Evolutionary conservation across 164 flowering plant species (phyloP).

Genomic region (Vitis rotundifolia): DNA sequence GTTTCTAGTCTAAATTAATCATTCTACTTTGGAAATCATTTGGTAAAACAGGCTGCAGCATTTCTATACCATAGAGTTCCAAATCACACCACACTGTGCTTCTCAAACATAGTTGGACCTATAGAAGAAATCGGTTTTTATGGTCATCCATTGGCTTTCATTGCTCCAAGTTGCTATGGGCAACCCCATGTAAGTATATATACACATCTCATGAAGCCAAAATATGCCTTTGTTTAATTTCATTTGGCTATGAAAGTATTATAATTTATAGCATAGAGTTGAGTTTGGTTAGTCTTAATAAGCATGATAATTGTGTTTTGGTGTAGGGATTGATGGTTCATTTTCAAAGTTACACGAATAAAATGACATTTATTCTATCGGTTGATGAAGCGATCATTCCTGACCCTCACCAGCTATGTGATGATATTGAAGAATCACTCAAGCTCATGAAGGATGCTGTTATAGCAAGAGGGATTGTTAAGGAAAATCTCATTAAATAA

Average conservation of each 20-base stretch:
- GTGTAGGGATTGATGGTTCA: conserved; percentile 32
- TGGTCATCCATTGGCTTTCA: conserved; percentile 9
- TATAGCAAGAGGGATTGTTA: background rate
- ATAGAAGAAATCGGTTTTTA: conserved; percentile 12
- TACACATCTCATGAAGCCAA: no score
- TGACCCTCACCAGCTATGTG: conserved; percentile 34
- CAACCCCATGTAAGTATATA: conserved; percentile 13
- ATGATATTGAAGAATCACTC: conserved; percentile 35
- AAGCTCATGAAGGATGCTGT: conserved; percentile 26
- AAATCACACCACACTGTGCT: conserved; percentile 8
- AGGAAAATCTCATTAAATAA: no score
- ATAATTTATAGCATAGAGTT: no score
- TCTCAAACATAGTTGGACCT: conserved; percentile 18
- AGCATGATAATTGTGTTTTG: no score
- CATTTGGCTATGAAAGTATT: background rate
- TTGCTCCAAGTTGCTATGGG: conserved; percentile 15
- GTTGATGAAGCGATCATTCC: conserved; percentile 32
- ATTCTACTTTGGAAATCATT: no score
- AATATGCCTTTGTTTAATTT: no score
- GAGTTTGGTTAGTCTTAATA: no score
- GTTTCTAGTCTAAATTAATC: no score
- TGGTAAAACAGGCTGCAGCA: no score
- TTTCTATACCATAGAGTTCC: background rate
- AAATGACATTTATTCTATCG: conserved; percentile 35
- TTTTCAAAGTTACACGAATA: conserved; percentile 30